phyloP scores from a whole-genome alignment of 345 rosid species.

The Populus pruinosa region DNA sequence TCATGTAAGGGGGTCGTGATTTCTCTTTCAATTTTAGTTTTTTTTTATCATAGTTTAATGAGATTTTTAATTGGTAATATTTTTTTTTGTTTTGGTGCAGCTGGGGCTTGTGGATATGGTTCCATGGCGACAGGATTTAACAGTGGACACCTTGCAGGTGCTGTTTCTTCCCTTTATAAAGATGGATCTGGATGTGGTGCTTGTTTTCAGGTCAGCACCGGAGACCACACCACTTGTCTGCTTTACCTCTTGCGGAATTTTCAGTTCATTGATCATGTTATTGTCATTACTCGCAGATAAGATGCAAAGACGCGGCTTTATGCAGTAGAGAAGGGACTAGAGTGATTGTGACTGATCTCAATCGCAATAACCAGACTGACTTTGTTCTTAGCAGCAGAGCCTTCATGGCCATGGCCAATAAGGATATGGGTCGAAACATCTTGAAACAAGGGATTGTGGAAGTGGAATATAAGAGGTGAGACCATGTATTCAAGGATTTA shows the following conservation, averaged over 20 bases:
- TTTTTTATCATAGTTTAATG: not conserved
- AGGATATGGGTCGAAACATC: slow-evolving; percentile 43
- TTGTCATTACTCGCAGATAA: slow-evolving; percentile 38
- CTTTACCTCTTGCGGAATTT: not conserved
- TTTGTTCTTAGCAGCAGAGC: slow-evolving; percentile 84
- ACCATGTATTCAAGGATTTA: not conserved
- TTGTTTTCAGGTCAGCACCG: slow-evolving; percentile 59
- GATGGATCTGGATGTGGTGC: slow-evolving; percentile 89
- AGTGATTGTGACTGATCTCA: slow-evolving; percentile 69
- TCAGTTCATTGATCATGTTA: not conserved
- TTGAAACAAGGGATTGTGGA: slow-evolving; percentile 61
- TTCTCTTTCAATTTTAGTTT: not conserved
- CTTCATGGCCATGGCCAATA: slow-evolving; percentile 71
- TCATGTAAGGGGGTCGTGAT: slow-evolving; percentile 39
- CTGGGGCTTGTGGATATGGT: slow-evolving; percentile 92
- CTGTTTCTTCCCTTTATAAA: slow-evolving; percentile 65
- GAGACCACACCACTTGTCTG: not conserved
- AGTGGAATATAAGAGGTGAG: slow-evolving; percentile 71
- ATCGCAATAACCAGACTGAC: slow-evolving; percentile 57
- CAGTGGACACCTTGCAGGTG: slow-evolving; percentile 73
- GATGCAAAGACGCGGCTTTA: slow-evolving; percentile 59
- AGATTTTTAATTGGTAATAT: slow-evolving; percentile 7
- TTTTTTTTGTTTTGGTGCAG: slow-evolving; percentile 37
- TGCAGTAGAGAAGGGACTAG: slow-evolving; percentile 64
- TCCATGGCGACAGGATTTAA: slow-evolving; percentile 60